These are phyloP conservation scores for Paecilomyces sp. DNA, from an alignment of 2,329 filamentous ascomycete genomes.

Conservation along the genomic window DNA sequence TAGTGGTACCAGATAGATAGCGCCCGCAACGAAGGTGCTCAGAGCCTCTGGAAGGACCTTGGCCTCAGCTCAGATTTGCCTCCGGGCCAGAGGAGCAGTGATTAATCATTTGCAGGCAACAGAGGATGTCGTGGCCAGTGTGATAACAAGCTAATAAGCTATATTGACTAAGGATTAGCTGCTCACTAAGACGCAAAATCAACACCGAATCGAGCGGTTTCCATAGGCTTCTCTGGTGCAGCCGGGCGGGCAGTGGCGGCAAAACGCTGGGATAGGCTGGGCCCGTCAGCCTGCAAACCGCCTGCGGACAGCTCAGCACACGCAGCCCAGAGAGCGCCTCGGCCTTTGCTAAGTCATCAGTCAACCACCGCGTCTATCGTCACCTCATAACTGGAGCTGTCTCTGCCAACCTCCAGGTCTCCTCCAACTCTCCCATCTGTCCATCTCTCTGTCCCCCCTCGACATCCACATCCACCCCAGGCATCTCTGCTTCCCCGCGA, in stretches of 20 bases:
- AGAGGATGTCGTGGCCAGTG: slow-evolving; percentile 4
- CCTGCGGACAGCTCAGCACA: slow-evolving; percentile 2
- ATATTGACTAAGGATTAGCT: background rate
- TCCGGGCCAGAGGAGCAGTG: no score
- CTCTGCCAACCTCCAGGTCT: slow-evolving; percentile 20
- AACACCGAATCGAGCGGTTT: slow-evolving; percentile 22
- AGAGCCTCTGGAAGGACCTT: background rate
- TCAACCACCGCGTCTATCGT: slow-evolving; percentile 22
- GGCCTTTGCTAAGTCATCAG: slow-evolving; percentile 24
- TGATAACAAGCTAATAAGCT: background rate
- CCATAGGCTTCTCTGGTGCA: slow-evolving; percentile 28
- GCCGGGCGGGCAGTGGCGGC: slow-evolving; percentile 18
- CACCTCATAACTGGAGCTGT: slow-evolving; percentile 29
- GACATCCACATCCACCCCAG: slow-evolving; percentile 4
- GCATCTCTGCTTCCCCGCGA: slow-evolving; percentile 9
- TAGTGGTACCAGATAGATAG: no score
- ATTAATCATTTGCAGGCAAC: slow-evolving; percentile 1
- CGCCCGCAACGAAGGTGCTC: background rate
- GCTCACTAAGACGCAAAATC: background rate
- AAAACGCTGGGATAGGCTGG: background rate
- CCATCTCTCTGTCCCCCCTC: slow-evolving; percentile 2
- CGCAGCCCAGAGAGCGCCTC: slow-evolving; percentile 10
- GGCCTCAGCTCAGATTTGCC: background rate
- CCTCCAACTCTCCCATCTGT: slow-evolving; percentile 10
- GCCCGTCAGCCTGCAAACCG: background rate